phyloP scores from a whole-genome alignment of 1,139 yeast species.

The Arxiozyma slooffiae region DNA sequence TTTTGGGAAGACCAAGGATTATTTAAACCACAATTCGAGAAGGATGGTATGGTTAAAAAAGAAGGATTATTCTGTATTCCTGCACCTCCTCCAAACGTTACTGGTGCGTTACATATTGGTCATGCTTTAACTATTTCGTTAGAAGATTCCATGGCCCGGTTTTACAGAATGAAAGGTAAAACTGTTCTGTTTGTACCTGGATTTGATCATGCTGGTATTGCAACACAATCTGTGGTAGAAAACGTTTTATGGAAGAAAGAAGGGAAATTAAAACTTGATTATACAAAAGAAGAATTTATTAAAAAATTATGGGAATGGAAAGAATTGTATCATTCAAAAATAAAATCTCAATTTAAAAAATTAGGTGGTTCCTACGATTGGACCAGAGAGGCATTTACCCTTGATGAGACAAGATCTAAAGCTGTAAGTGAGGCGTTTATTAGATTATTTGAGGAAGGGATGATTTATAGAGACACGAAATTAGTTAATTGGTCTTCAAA shows the following conservation, averaged over 20 bases:
- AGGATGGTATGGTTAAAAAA: conserved; percentile 61
- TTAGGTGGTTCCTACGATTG: conserved; percentile 97
- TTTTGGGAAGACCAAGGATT: conserved; percentile 90
- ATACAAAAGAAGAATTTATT: conserved; percentile 80
- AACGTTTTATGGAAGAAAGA: conserved; percentile 84
- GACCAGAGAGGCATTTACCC: conserved; percentile 86
- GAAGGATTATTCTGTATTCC: conserved; percentile 84
- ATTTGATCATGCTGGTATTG: conserved; percentile 97
- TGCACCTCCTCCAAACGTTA: conserved; percentile 97
- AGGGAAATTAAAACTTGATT: conserved; percentile 82
- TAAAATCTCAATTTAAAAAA: conserved; percentile 70
- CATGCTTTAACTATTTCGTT: conserved; percentile 92
- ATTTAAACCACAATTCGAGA: conserved; percentile 74
- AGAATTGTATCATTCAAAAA: conserved; percentile 76
- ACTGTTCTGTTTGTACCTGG: conserved; percentile 91
- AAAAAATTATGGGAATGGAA: conserved; percentile 96
- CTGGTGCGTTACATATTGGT: conserved; percentile 97
- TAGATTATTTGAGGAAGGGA: conserved; percentile 82
- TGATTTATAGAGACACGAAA: conserved; percentile 85
- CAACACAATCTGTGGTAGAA: conserved; percentile 96
- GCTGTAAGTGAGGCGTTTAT: conserved; percentile 90
- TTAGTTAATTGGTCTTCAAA: conserved; percentile 95
- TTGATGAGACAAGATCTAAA: conserved; percentile 64
- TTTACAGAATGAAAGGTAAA: conserved; percentile 92
- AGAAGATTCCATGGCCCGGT: conserved; percentile 86